Conservation (phyloP, 768 basidiomycete genomes). For the Suillus subaureus region DNA sequence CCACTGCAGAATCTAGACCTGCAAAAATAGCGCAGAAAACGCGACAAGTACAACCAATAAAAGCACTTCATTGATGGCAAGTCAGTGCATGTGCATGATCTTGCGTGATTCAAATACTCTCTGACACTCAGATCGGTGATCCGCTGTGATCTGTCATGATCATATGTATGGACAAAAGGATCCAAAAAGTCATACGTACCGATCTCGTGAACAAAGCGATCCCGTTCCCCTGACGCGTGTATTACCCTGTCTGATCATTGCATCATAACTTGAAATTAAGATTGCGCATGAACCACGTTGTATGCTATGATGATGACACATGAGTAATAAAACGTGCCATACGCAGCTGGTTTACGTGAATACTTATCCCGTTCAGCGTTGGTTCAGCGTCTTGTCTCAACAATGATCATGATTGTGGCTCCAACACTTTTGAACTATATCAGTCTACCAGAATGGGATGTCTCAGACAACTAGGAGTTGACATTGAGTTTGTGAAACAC, state of each 20-base stretch:
- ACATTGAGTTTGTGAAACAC: background rate
- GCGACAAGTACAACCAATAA: background rate
- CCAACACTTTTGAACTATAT: background rate
- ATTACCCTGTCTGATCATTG: background rate
- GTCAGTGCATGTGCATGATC: background rate
- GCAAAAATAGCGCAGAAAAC: background rate
- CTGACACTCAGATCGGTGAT: background rate
- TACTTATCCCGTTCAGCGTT: background rate
- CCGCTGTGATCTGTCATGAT: background rate
- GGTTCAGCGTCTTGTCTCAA: background rate
- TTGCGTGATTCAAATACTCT: background rate
- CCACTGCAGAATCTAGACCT: background rate
- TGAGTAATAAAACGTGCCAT: background rate
- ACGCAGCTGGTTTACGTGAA: background rate
- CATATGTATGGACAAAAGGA: background rate
- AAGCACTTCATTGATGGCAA: background rate
- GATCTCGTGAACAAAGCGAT: background rate
- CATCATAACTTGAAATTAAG: background rate
- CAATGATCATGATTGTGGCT: background rate
- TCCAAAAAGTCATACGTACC: background rate
- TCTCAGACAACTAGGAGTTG: background rate
- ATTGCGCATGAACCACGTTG: background rate
- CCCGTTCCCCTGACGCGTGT: background rate
- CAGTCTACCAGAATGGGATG: background rate
- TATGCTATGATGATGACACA: background rate